These are phyloP conservation scores for Mortierella claussenii DNA, from an alignment of 192 early-diverging fungal species.

Conservation along the genomic window DNA sequence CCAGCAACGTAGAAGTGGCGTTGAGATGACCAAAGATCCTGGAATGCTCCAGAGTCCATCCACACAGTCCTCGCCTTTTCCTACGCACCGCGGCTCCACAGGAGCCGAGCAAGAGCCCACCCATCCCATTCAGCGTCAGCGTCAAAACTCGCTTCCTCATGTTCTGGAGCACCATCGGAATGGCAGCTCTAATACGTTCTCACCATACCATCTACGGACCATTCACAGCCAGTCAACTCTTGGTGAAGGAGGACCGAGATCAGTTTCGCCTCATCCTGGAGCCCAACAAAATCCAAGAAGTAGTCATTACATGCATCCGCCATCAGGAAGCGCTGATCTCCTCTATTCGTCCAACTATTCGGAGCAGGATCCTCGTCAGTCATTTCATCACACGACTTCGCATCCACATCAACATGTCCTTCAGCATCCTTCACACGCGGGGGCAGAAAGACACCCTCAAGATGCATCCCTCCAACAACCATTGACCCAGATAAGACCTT, in stretches of 20 bases:
- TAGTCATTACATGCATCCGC: not conserved
- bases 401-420: not conserved
- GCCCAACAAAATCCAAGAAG: not conserved
- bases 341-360: conserved; percentile 1
- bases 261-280: not conserved
- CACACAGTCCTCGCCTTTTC: not conserved
- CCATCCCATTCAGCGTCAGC: conserved; percentile 19
- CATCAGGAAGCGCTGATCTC: not conserved
- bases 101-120: conserved; percentile 2
- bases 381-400: no score
- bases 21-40: not conserved
- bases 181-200: not conserved
- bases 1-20: no score
- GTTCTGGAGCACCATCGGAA: conserved; percentile 17
- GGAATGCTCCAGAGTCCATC: not conserved
- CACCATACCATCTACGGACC: not conserved
- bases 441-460: conserved; percentile 8
- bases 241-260: conserved; percentile 8
- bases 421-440: not conserved
- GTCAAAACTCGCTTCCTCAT: conserved; percentile 36
- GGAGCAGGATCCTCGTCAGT: conserved; percentile 41
- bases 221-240: conserved; percentile 24
- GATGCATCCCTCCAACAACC: not conserved
- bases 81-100: conserved; percentile 15
- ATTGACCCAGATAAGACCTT: not conserved